Evolutionary conservation across 345 rosid species (phyloP), one percentile per base, ranked within the genome.

Genomic region (Eutrema japonicum): DNA sequence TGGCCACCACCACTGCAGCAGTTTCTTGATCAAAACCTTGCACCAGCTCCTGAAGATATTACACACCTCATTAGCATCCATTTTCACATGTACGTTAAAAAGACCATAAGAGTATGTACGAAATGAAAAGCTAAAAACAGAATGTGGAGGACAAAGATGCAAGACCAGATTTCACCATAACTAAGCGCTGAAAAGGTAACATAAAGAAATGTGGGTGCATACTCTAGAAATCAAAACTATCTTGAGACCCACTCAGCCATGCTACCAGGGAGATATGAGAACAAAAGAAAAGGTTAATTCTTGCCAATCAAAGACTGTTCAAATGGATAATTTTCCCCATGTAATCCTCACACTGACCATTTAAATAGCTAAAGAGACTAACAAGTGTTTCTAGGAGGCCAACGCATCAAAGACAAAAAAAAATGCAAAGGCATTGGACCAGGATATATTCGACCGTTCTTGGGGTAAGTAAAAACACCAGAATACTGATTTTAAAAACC

Each of bases 21-120:
- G 99, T 84, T 82, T 92, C 99, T 84, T 96, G 99, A 86, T 96
- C 99, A 84, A 96, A 96, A 66, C 96, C 93, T 81, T 90, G 97
- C 57, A 89, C 86, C 73, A 96, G 63, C 80, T 96, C 97, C 99
- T 96, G 83, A 53, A 80, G 73, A 55, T 22, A 56, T 40, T 32
- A 45, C 41, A 78, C 26, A 60, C n/a, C 70, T 58, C 60, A 60
- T 78, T 54, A 68, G 40, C 57, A 58, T 43, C 30, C 37, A 71
- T 65, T 53, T 51, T 41, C 43, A 30, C 36, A 18, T 18, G 52
- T 30, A 66, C 18, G 36, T 57, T 57, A 7, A n/a, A 42, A 47
- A 14, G 59, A 56, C 41, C 59, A 56, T 10, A 10, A 11, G 53
- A 30, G 40, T 26, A 27, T 47, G 27, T 13, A 50, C 16, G 2